A percentile compares a stretch with the other conserved stretches of the same genome.
phyloP scores from a whole-genome alignment of 2,329 filamentous ascomycete species.

The Arthrobotrys pseudoclavata region DNA sequence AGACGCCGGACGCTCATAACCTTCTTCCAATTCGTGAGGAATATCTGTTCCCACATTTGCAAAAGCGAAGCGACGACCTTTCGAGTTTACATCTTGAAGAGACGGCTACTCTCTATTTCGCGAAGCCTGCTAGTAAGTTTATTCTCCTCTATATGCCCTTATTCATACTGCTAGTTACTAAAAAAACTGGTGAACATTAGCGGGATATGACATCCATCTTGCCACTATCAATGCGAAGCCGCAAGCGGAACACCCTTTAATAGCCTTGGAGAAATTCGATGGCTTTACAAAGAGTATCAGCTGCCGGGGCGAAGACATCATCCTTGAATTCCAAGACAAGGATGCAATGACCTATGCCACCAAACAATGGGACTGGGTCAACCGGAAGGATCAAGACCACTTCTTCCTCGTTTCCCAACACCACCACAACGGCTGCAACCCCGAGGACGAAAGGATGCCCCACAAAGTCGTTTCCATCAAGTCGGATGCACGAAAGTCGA shows the following conservation, averaged over 20 bases:
- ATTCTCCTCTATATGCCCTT: not conserved
- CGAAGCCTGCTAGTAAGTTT: slow-evolving; percentile 11
- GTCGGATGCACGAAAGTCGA: slow-evolving; percentile 1
- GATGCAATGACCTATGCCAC: slow-evolving; percentile 28
- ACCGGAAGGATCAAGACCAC: slow-evolving; percentile 12
- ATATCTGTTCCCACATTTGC: slow-evolving; percentile 20
- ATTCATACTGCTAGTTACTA: not conserved
- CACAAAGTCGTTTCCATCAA: slow-evolving; percentile 23
- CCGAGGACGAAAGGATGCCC: slow-evolving; percentile 29
- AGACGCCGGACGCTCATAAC: not conserved
- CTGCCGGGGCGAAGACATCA: slow-evolving; percentile 10
- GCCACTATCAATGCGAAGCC: slow-evolving; percentile 38
- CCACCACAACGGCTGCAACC: slow-evolving; percentile 36
- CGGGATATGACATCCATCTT: slow-evolving; percentile 12
- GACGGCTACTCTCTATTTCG: not conserved
- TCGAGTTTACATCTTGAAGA: slow-evolving; percentile 29
- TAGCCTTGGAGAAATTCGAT: slow-evolving; percentile 32
- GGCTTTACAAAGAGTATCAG: slow-evolving; percentile 19
- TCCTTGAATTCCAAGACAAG: slow-evolving; percentile 17
- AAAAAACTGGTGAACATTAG: not conserved
- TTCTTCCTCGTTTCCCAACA: slow-evolving; percentile 38
- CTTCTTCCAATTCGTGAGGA: slow-evolving; percentile 17
- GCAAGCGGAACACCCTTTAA: slow-evolving; percentile 16
- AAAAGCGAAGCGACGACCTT: slow-evolving; percentile 26
- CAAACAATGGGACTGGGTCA: slow-evolving; percentile 42